phyloP scores from a whole-genome alignment of 495 filamentous ascomycete genomes.

The Aspergillus avenaceus region DNA sequence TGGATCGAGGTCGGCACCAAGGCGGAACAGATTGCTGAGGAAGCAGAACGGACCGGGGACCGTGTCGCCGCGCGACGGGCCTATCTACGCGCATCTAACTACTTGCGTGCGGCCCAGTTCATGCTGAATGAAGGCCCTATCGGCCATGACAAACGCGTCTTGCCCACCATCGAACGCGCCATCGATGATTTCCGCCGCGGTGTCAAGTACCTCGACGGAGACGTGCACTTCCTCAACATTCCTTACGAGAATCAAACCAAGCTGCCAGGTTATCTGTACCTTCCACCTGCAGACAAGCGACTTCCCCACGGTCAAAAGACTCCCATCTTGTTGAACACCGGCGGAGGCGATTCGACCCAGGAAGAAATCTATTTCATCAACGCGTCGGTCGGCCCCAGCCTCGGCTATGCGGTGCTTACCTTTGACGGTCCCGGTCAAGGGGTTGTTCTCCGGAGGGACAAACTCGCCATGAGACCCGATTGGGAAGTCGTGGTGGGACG shows the following conservation, averaged over 20 bases:
- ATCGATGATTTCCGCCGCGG: conserved; percentile 20
- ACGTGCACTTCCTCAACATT: conserved; percentile 25
- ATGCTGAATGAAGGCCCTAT: conserved; percentile 17
- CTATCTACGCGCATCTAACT: conserved; percentile 37
- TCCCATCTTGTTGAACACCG: conserved; percentile 36
- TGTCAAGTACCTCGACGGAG: conserved; percentile 14
- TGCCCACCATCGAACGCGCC: conserved; percentile 14
- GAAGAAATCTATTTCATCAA: conserved; percentile 45
- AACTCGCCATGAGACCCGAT: conserved; percentile 28
- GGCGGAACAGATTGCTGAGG: no score
- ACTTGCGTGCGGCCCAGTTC: conserved; percentile 31
- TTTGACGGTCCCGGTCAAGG: conserved; percentile 51
- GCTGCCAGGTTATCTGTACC: conserved; percentile 38
- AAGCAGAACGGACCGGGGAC: no score
- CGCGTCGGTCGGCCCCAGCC: conserved; percentile 8
- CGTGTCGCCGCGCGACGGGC: conserved; percentile 20
- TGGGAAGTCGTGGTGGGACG: conserved; percentile 18
- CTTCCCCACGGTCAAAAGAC: conserved; percentile 19
- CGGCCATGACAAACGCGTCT: conserved; percentile 12
- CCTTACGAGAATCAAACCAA: conserved; percentile 28
- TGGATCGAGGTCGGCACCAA: no score
- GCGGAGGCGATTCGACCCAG: conserved; percentile 37
- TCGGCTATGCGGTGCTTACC: conserved; percentile 44
- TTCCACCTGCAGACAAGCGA: conserved; percentile 23
- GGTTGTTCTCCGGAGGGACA: conserved; percentile 22